These are phyloP conservation scores for Termitomyces bulborhizus DNA, from an alignment of 768 basidiomycete species.

Conservation along the genomic window DNA sequence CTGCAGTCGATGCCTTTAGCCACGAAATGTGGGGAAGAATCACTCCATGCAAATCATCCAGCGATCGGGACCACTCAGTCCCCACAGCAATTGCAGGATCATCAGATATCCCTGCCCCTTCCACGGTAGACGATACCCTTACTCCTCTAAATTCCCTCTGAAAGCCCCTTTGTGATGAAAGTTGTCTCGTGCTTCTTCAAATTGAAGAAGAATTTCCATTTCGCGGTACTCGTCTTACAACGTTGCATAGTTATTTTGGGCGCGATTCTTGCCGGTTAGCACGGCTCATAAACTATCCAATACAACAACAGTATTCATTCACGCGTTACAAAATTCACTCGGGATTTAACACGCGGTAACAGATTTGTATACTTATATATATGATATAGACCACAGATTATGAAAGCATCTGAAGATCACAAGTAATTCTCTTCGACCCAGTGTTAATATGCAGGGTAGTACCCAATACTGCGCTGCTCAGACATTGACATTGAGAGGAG, in stretches of 20 bases:
- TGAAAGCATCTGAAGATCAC: not conserved
- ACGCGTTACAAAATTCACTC: too few species aligned
- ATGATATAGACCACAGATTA: too few species aligned
- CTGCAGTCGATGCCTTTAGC: slow-evolving; percentile 59
- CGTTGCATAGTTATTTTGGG: slow-evolving; percentile 33
- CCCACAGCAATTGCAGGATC: slow-evolving; percentile 9
- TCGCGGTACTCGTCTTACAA: slow-evolving; percentile 39
- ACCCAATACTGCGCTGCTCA: not conserved
- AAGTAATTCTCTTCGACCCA: not conserved
- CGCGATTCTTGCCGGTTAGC: slow-evolving; percentile 44
- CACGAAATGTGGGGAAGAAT: slow-evolving; percentile 50
- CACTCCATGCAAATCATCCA: slow-evolving; percentile 40
- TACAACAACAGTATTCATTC: slow-evolving; percentile 45
- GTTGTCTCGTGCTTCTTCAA: slow-evolving; percentile 34
- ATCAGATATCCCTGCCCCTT: slow-evolving; percentile 10
- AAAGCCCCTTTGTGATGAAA: slow-evolving; percentile 20
- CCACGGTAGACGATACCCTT: slow-evolving; percentile 11
- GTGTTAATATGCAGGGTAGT: too few species aligned
- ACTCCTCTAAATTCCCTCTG: slow-evolving; percentile 12
- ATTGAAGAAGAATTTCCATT: slow-evolving; percentile 26
- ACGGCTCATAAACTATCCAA: slow-evolving; percentile 5
- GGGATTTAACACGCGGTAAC: too few species aligned
- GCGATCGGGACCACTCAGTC: slow-evolving; percentile 31
- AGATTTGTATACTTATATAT: too few species aligned
- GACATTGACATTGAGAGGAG: not conserved